Percentiles rank a stretch among this genome's conserved stretches.
These are phyloP conservation scores for Candida tropicalis DNA, from an alignment of 1,139 yeast species.

Conservation along the genomic window DNA sequence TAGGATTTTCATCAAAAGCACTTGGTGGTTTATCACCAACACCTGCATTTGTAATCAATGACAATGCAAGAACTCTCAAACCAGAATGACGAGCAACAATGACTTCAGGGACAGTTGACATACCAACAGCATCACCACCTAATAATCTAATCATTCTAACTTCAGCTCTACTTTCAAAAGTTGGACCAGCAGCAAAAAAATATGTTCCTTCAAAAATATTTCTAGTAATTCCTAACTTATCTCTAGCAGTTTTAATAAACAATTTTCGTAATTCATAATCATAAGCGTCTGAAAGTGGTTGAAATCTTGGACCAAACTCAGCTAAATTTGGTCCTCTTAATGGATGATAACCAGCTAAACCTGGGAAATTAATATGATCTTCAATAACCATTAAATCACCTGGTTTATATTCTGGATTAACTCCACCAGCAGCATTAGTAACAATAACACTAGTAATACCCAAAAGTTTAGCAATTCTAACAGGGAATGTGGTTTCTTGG, in stretches of 20 bases:
- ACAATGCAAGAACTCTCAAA: constrained; percentile 76
- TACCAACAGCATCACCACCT: constrained; percentile 96
- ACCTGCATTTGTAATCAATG: constrained; percentile 84
- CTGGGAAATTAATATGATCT: constrained; percentile 91
- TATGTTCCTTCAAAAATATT: constrained; percentile 84
- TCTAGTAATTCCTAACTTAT: constrained; percentile 55
- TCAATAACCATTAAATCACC: constrained; percentile 91
- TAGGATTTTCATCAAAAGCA: constrained; percentile 59
- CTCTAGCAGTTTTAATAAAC: constrained; percentile 55
- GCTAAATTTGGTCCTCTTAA: constrained; percentile 85
- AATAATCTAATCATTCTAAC: constrained; percentile 68
- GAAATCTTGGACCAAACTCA: constrained; percentile 81
- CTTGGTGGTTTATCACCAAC: constrained; percentile 77
- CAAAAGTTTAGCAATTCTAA: constrained; percentile 69
- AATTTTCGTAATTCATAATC: constrained; percentile 67
- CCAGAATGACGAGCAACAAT: constrained; percentile 90
- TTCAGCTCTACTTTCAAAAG: constrained; percentile 92
- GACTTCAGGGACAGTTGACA: constrained; percentile 98
- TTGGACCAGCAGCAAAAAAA: constrained; percentile 87
- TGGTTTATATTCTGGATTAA: constrained; percentile 63
- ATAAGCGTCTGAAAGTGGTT: constrained; percentile 89
- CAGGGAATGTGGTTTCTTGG: constrained; percentile 81
- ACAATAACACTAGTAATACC: constrained; percentile 67
- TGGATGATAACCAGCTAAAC: constrained; percentile 86
- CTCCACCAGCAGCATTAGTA: constrained; percentile 96